Percentiles rank a stretch among this genome's conserved stretches.
Conservation (phyloP, 306 rosid genomes). For the Crotalaria pallida region DNA sequence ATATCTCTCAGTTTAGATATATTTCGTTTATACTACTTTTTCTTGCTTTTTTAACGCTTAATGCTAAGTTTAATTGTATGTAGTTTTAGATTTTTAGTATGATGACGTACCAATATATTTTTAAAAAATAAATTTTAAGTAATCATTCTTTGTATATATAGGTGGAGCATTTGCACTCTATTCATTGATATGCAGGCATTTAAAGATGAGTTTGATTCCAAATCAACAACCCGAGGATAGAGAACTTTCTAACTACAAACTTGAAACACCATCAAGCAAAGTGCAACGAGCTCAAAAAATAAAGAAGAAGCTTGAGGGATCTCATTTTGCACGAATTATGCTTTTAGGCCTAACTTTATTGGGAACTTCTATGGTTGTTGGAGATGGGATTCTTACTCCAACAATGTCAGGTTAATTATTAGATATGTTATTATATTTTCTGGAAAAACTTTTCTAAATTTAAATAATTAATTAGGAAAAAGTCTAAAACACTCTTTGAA, state of each 20-base stretch:
- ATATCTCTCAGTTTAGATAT: too few relatives aligned
- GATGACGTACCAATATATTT: too few relatives aligned
- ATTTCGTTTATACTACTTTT: too few relatives aligned
- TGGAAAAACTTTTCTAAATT: too few relatives aligned
- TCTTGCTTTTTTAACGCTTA: background rate
- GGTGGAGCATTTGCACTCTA: conserved; percentile 86
- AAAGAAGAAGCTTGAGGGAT: conserved; percentile 40
- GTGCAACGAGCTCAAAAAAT: conserved; percentile 36
- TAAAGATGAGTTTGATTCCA: conserved; percentile 52
- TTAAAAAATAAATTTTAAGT: too few relatives aligned
- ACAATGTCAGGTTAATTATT: conserved; percentile 52
- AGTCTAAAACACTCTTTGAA: too few relatives aligned
- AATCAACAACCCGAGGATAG: conserved; percentile 69
- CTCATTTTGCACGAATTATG: conserved; percentile 22
- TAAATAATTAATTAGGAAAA: too few relatives aligned
- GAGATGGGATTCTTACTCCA: conserved; percentile 86
- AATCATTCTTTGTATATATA: background rate
- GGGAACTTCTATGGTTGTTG: conserved; percentile 83
- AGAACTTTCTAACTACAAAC: conserved; percentile 56
- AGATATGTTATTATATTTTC: background rate
- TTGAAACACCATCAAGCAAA: conserved; percentile 35
- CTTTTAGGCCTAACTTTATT: conserved; percentile 46
- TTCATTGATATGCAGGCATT: conserved; percentile 50
- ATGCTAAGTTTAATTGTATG: too few relatives aligned
- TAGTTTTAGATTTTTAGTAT: too few relatives aligned